Evolutionary conservation across 2,329 filamentous ascomycete genomes (phyloP).

Genomic region (Xylariaceae sp.): DNA sequence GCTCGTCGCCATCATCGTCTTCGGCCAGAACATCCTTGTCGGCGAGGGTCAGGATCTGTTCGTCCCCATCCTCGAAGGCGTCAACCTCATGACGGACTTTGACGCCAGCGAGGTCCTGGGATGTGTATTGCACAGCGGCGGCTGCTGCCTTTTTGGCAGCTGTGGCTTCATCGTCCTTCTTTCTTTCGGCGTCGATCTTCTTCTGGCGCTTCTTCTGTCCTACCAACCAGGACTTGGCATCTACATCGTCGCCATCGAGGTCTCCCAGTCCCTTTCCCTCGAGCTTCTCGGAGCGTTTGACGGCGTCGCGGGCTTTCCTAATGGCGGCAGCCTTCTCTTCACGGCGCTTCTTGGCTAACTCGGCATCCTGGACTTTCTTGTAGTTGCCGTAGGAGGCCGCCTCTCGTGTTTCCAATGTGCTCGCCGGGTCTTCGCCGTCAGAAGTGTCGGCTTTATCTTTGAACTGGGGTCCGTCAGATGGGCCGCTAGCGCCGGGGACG

Average conservation of each 20-base stretch:
- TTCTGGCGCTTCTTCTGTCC: conserved; percentile 91
- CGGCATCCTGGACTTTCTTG: conserved; percentile 61
- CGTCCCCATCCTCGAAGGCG: conserved; percentile 75
- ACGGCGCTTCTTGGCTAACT: conserved; percentile 71
- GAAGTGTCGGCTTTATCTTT: conserved; percentile 35
- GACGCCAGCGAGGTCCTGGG: conserved; percentile 82
- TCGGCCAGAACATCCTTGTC: conserved; percentile 78
- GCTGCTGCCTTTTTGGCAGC: conserved; percentile 66
- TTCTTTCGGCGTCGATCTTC: conserved; percentile 75
- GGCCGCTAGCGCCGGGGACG: conserved; percentile 62
- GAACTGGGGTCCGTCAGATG: conserved; percentile 37
- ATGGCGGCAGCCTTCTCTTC: conserved; percentile 79
- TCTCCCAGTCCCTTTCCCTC: conserved; percentile 85
- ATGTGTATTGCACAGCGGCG: conserved; percentile 68
- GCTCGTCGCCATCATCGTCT: conserved; percentile 82
- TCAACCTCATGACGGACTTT: conserved; percentile 85
- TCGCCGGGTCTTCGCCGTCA: conserved; percentile 59
- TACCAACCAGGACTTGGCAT: conserved; percentile 82
- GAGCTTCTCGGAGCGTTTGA: conserved; percentile 69
- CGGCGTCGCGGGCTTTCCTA: conserved; percentile 81
- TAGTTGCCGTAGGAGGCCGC: conserved; percentile 73
- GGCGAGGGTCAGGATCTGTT: conserved; percentile 92
- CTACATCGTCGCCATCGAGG: conserved; percentile 59
- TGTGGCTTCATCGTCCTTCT: conserved; percentile 70
- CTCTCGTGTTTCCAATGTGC: conserved; percentile 78